These are phyloP conservation scores for Picochlorum sp. DNA, from an alignment of 139 green algal species.

Conservation along the genomic window DNA sequence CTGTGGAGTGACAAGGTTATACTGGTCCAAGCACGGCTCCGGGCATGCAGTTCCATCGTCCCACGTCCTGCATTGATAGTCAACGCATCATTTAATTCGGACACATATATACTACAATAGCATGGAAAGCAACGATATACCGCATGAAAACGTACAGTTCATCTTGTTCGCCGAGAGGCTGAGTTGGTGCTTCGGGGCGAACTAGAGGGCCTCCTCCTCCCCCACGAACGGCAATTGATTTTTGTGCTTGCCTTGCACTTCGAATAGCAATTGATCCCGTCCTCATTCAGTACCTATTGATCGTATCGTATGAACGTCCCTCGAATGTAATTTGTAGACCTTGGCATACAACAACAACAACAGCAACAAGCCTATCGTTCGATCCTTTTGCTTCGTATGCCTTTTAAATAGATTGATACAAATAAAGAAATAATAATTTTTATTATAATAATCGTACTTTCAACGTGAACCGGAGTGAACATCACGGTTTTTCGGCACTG, in stretches of 20 bases:
- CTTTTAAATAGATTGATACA: no score
- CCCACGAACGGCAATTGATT: conserved; percentile 17
- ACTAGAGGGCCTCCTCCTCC: conserved; percentile 33
- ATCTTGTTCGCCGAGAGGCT: conserved; percentile 45
- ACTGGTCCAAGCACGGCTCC: conserved; percentile 51
- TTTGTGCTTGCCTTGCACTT: conserved; percentile 8
- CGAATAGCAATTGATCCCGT: conserved; percentile 10
- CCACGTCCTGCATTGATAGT: conserved; percentile 48
- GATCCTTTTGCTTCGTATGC: no score
- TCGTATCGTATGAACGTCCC: no score
- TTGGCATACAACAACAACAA: no score
- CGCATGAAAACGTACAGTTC: conserved; percentile 30
- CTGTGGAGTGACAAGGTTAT: conserved; percentile 21
- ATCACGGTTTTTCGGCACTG: no score
- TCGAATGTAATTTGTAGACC: neutral
- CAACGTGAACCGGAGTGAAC: no score
- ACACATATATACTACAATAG: neutral
- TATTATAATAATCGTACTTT: no score
- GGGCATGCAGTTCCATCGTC: conserved; percentile 54
- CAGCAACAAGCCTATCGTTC: no score
- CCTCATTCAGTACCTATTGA: neutral
- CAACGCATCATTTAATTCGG: no score
- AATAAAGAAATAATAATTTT: no score
- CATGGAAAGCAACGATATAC: neutral
- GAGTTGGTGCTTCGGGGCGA: conserved; percentile 12